Evolutionary conservation across 257 asterid genomes (phyloP), one percentile per base, ranked within the genome.

Genomic region (Primulina tabacum): DNA sequence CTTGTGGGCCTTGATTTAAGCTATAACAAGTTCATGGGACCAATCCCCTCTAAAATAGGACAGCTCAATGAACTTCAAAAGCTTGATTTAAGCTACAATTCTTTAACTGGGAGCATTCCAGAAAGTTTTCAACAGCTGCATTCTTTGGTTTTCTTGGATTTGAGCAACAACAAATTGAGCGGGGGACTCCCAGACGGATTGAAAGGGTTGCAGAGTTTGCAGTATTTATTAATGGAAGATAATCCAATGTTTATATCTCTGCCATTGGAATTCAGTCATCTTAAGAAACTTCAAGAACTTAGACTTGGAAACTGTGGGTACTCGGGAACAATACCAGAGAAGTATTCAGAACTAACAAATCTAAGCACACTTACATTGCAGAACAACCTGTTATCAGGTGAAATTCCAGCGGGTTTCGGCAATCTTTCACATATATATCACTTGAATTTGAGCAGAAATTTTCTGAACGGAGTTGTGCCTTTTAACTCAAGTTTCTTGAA

Each of bases 21-120:
- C 87, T 91, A 89, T 61, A 91, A 91, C 29, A 64, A 24, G 70
- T 79, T 91, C 40, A 64, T 60, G 0, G 89, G 88, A 2, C 33
- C 60, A 2, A 89, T 91, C 56, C 95, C 92, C 16, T 53, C 74
- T 4, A 17, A 86, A 10, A 62, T 87, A 16, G 91, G 96, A 20
- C 59, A 78, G 14, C 83, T 91, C 9, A 58, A 60, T 21, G 71
- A 64, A 26, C 90, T 91, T 64, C 95, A 91, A 67, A 91, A 91
- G 83, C 89, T 91, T 7, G 97, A 91, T 62, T 72, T 91, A 43
- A 91, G 96, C 80, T 89, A 95, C 6, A 91, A 91, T 64, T 68
- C 75, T 0, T 83, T 91, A 70, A 67, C 80, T 1, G 96, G 97
- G 70, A 70, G 18, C 64, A 75, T 91, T n/a, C 96, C 97, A 0